Conservation (phyloP, 2,329 filamentous ascomycete species). For the Ilyonectria destructans region DNA sequence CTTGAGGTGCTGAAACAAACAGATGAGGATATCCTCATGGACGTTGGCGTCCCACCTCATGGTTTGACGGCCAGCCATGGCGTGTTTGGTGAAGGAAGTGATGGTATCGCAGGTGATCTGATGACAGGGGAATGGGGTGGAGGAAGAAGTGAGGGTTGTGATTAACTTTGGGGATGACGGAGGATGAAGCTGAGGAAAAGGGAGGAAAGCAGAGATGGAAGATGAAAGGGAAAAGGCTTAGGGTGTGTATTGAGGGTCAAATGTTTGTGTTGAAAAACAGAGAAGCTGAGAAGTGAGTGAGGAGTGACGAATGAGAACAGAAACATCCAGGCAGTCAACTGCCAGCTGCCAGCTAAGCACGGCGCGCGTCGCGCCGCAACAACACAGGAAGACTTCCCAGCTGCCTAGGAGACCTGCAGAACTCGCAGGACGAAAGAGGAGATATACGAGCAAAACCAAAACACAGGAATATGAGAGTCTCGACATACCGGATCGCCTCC, state of each 20-base stretch:
- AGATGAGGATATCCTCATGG: constrained; percentile 63
- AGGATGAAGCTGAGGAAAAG: constrained; percentile 14
- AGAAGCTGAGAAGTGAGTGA: constrained; percentile 7
- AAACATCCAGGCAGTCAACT: neutral
- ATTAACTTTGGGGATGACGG: neutral
- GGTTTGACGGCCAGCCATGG: constrained; percentile 51
- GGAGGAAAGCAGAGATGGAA: constrained; percentile 21
- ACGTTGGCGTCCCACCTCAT: constrained; percentile 61
- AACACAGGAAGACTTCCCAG: constrained; percentile 1
- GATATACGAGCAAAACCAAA: constrained; percentile 1
- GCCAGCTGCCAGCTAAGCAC: constrained; percentile 5
- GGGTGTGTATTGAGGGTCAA: constrained; percentile 15
- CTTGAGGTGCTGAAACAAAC: constrained; percentile 57
- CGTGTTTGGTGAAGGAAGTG: neutral
- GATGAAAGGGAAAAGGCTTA: constrained; percentile 15
- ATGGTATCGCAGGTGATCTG: neutral
- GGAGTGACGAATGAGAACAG: neutral
- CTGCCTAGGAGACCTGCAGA: neutral
- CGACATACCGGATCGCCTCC: constrained; percentile 63
- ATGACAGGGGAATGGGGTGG: neutral
- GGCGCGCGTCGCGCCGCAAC: neutral
- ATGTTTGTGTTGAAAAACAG: constrained; percentile 7
- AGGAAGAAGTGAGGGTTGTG: constrained; percentile 26
- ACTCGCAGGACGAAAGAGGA: constrained; percentile 2
- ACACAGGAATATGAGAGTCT: constrained; percentile 21